These are phyloP conservation scores for Solanum appendiculatum DNA, from an alignment of 257 asterid species.

Conservation along the genomic window DNA sequence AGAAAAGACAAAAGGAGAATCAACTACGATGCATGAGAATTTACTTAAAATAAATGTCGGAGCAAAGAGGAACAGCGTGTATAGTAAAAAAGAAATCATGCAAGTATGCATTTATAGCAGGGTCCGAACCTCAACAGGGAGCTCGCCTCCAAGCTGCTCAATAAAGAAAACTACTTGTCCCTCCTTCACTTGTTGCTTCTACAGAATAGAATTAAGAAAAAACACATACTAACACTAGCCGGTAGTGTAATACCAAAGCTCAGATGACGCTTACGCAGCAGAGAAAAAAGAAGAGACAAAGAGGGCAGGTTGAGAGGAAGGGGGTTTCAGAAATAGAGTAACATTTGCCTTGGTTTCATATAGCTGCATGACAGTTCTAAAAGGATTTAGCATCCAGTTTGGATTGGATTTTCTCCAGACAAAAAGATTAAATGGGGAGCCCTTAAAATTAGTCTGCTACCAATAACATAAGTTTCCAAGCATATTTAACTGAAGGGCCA, in stretches of 20 bases:
- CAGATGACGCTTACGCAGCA: not conserved
- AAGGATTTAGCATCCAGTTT: not conserved
- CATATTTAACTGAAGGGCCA: not conserved
- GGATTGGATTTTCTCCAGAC: not conserved
- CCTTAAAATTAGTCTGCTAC: not conserved
- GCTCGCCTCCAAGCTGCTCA: slow-evolving; percentile 77
- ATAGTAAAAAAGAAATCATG: not conserved
- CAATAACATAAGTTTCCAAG: not conserved
- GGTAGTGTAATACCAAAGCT: not conserved
- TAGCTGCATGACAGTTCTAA: not conserved
- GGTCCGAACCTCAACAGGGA: slow-evolving; percentile 67
- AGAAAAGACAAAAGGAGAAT: not conserved
- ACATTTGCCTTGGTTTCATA: not conserved
- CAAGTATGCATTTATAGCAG: not conserved
- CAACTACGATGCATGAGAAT: not conserved
- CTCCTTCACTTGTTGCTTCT: slow-evolving; percentile 81
- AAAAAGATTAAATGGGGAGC: not conserved
- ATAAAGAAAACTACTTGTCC: slow-evolving; percentile 88
- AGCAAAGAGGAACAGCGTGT: not conserved
- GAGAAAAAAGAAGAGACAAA: not conserved
- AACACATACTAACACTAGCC: not conserved
- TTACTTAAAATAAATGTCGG: not conserved
- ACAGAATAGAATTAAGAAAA: slow-evolving; percentile 6
- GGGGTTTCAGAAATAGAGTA: not conserved
- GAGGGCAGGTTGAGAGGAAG: not conserved